Evolutionary conservation across 306 rosid species (phyloP).

Genomic region (Acmispon strigosus): DNA sequence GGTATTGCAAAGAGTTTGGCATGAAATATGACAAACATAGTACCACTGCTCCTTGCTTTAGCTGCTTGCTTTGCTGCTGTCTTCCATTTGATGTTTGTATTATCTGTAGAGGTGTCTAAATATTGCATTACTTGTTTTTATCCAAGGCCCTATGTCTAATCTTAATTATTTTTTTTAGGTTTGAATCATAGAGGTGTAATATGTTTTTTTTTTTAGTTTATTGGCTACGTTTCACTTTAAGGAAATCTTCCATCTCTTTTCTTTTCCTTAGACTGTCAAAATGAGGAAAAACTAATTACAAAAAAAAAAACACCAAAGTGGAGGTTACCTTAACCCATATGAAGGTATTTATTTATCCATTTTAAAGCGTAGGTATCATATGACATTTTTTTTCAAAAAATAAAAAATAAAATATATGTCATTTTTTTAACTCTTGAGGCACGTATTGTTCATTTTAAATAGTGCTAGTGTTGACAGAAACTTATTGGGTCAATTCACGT

Average conservation of each 20-base stretch:
- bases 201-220: neutral
- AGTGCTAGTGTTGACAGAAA: too few species aligned
- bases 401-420: too few species aligned
- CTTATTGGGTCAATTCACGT: too few species aligned
- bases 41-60: conserved; percentile 7
- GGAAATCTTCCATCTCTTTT: neutral
- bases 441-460: too few species aligned
- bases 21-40: conserved; percentile 1
- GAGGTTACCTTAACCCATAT: too few species aligned
- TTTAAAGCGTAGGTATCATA: too few species aligned
- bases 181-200: conserved; percentile 9
- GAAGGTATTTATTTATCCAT: too few species aligned
- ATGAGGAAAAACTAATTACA: too few species aligned
- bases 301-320: too few species aligned
- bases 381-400: too few species aligned
- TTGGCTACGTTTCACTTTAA: neutral
- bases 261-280: neutral
- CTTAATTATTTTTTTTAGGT: conserved; percentile 11
- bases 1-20: conserved; percentile 9
- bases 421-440: too few species aligned
- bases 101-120: conserved; percentile 20
- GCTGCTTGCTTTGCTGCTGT: conserved; percentile 2
- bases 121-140: conserved; percentile 4
- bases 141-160: conserved; percentile 7
- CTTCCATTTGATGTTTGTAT: conserved; percentile 26